Evolutionary conservation across 2,329 filamentous ascomycete genomes (phyloP).

Genomic region (Dactylellina haptotyla): DNA sequence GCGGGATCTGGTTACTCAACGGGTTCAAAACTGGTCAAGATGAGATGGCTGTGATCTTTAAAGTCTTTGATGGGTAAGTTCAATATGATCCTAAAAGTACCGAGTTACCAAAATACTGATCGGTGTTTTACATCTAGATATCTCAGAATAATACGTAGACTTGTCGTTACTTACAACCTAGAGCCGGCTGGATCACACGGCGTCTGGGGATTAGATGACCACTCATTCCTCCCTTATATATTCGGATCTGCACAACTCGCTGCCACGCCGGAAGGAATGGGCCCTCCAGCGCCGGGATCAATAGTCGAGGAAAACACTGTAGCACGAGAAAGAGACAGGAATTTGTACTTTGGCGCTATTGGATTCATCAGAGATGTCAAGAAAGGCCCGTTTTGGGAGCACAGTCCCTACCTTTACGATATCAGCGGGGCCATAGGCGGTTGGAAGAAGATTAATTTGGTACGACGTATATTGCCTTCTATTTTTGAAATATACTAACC

Average conservation of each 20-base stretch:
- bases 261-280: slow-evolving; percentile 66
- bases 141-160: slow-evolving; percentile 77
- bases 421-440: slow-evolving; percentile 89
- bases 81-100: slow-evolving; percentile 10
- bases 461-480: slow-evolving; percentile 57
- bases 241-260: slow-evolving; percentile 88
- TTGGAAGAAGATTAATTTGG: slow-evolving; percentile 99
- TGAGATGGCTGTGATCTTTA: slow-evolving; percentile 56
- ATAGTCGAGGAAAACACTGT: slow-evolving; percentile 74
- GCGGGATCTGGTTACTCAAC: slow-evolving; percentile 87
- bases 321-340: slow-evolving; percentile 71
- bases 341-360: slow-evolving; percentile 94
- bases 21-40: slow-evolving; percentile 72
- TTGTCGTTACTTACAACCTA: slow-evolving; percentile 90
- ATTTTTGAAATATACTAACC: neutral
- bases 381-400: slow-evolving; percentile 94
- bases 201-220: slow-evolving; percentile 98
- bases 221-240: slow-evolving; percentile 92
- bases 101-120: neutral
- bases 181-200: slow-evolving; percentile 96
- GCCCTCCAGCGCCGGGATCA: slow-evolving; percentile 76
- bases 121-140: slow-evolving; percentile 67
- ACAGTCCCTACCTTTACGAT: slow-evolving; percentile 93
- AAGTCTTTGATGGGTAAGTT: slow-evolving; percentile 76
- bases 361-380: slow-evolving; percentile 99